Evolutionary conservation across 495 filamentous ascomycete genomes (phyloP).

Genomic region (Tuber brumale): DNA sequence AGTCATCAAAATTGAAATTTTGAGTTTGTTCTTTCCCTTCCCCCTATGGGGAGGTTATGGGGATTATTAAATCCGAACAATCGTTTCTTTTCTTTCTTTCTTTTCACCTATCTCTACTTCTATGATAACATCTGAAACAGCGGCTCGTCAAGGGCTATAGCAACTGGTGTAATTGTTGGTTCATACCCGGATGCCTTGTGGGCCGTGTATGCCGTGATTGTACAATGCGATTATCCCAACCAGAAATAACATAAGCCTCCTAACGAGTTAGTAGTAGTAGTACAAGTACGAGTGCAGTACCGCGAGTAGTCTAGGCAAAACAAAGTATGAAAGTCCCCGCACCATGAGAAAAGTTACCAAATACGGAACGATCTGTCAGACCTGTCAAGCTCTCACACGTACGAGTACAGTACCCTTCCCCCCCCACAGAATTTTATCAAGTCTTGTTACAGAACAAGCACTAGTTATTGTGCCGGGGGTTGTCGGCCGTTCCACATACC

Average conservation of each 20-base stretch:
- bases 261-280: too few relatives aligned
- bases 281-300: not conserved
- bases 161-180: too few relatives aligned
- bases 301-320: not conserved
- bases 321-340: too few relatives aligned
- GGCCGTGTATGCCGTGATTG: too few relatives aligned
- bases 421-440: not conserved
- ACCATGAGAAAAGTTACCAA: not conserved
- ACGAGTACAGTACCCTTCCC: too few relatives aligned
- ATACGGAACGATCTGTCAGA: conserved; percentile 1
- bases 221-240: too few relatives aligned
- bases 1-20: not conserved
- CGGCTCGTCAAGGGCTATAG: not conserved
- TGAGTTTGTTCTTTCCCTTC: not conserved
- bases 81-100: not conserved
- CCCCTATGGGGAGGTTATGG: too few relatives aligned
- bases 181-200: too few relatives aligned
- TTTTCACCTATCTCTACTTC: not conserved
- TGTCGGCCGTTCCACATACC: not conserved
- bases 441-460: not conserved
- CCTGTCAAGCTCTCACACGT: not conserved
- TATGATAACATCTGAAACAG: not conserved
- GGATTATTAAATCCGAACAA: not conserved
- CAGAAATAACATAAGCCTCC: too few relatives aligned
- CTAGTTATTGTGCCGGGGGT: not conserved